Conservation (phyloP, 805 yeast genomes). For the Yarrowia sp. region DNA sequence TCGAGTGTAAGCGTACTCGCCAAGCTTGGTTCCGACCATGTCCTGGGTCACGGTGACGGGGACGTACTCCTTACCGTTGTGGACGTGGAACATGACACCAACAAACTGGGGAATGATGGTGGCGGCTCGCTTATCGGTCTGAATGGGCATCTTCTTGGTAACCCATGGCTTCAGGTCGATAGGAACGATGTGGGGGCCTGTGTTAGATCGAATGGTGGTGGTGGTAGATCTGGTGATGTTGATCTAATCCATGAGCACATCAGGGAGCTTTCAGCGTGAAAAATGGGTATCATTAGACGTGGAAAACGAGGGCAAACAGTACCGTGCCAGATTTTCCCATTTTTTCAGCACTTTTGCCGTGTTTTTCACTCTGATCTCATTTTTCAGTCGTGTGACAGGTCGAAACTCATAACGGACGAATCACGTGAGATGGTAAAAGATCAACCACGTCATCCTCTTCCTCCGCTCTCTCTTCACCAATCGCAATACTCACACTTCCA, state of each 20-base stretch:
- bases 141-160: constrained; percentile 79
- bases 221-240: neutral
- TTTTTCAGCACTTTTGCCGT: no score
- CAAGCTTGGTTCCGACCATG: constrained; percentile 95
- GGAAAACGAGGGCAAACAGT: no score
- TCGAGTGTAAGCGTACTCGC: constrained; percentile 95
- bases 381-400: neutral
- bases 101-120: constrained; percentile 96
- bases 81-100: constrained; percentile 92
- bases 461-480: neutral
- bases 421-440: neutral
- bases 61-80: constrained; percentile 94
- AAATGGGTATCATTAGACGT: no score
- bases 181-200: constrained; percentile 92
- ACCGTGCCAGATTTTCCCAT: no score
- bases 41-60: constrained; percentile 86
- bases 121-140: constrained; percentile 96
- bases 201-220: neutral
- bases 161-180: constrained; percentile 89
- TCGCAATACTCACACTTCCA: constrained; percentile 51
- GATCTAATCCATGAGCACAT: neutral
- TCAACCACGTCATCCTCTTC: neutral
- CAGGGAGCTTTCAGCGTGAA: no score
- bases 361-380: neutral
- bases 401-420: neutral